Base-by-base conservation (phyloP, 441 rosid species). In the Gossypium schwendimanii region DNA sequence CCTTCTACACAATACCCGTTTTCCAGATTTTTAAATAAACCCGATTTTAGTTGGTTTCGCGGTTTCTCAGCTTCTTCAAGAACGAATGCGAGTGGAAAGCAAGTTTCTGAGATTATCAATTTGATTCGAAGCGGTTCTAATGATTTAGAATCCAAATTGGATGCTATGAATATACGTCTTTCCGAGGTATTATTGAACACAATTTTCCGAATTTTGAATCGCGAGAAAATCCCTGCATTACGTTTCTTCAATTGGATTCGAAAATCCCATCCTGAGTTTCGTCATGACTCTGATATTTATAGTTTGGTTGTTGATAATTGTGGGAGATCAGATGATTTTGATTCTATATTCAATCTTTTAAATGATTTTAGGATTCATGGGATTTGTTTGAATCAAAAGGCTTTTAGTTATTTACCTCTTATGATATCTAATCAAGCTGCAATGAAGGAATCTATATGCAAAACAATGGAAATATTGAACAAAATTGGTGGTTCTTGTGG, bases 281-380 rank as follows among this genome's bases (percentile, higher is more conserved):
- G 45, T 23, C 0, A 60, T 60, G 60, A 81, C 65, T 76, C 80
- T 70, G 83, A 80, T 24, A 66, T 84, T 20, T 84, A 85, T 75
- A 83, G 87, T 76, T 79, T 88, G 63, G 74, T 78, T 47, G 50
- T 88, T 72, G 81, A 79, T 77, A 87, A 85, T 76, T 85, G 91
- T 18, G 91, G 91, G 59, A 72, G 76, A 28, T 74, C 79, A 49
- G 77, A 73, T 76, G 83, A 87, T 80, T 79, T 71, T 18, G 73
- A 71, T 11, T 55, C 77, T 3, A 80, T 85, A 79, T 18, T 31
- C 54, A 2, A 28, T 45, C 71, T 84, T 69, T 72, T 85, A 59
- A 20, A 64, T 10, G 84, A 80, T 39, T 84, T 84, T 63, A 79
- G 58, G 21, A 23, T 11, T 20, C 53, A 70, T 2, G 59, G 65